Percentiles rank a stretch among this genome's conserved stretches.
Evolutionary conservation across 768 basidiomycete genomes (phyloP).

Genomic region (Dacryopinax primogenitus): DNA sequence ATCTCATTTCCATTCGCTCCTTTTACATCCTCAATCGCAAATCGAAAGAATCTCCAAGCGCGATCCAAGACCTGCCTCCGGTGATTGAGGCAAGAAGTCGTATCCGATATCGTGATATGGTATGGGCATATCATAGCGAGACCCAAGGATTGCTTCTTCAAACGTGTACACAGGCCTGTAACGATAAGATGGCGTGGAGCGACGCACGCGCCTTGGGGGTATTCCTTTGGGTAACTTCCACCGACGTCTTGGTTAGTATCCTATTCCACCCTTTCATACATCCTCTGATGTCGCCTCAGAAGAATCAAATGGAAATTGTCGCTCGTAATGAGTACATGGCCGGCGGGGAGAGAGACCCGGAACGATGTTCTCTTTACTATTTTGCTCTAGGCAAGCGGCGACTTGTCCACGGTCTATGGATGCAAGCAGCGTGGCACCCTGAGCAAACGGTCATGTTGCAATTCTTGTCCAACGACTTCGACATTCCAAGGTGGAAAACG

Average conservation of each 20-base stretch:
- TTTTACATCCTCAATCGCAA: conserved; percentile 76
- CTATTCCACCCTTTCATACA: neutral
- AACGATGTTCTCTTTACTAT: conserved; percentile 78
- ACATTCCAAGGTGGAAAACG: conserved; percentile 68
- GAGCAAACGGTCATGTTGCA: conserved; percentile 83
- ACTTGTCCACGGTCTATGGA: conserved; percentile 89
- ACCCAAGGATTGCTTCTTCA: conserved; percentile 72
- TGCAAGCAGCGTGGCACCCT: conserved; percentile 85
- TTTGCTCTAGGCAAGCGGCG: conserved; percentile 88
- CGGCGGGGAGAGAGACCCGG: conserved; percentile 77
- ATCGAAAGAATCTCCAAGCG: conserved; percentile 25
- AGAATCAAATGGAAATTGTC: conserved; percentile 67
- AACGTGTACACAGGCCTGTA: conserved; percentile 57
- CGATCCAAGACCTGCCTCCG: conserved; percentile 27
- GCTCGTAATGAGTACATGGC: conserved; percentile 89
- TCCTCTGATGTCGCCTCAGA: conserved; percentile 34
- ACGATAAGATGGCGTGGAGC: conserved; percentile 77
- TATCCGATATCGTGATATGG: conserved; percentile 84
- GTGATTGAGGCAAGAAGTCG: conserved; percentile 22
- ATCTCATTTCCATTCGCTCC: conserved; percentile 82
- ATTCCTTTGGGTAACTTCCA: conserved; percentile 73
- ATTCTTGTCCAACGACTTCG: conserved; percentile 84
- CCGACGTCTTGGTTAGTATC: conserved; percentile 59
- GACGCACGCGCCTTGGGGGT: conserved; percentile 80
- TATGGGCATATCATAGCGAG: conserved; percentile 96